Evolutionary conservation across 345 rosid genomes (phyloP).

Genomic region (Lenwebbia sp.): DNA sequence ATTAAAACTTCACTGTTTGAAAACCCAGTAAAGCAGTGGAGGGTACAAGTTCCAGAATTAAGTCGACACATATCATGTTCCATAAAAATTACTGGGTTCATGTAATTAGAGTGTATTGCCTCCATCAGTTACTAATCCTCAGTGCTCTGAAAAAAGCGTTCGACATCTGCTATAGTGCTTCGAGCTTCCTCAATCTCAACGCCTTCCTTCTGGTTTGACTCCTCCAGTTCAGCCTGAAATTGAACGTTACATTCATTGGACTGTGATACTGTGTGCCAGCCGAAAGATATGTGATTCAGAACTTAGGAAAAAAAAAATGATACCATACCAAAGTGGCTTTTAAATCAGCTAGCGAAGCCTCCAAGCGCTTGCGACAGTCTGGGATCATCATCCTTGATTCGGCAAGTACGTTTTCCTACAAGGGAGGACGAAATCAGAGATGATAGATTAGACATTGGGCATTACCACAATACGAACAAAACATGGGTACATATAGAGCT

Average conservation of each 20-base stretch:
- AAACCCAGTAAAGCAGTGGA: not conserved
- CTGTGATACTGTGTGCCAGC: not conserved
- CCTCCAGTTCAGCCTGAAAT: slow-evolving; percentile 57
- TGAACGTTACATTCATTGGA: not conserved
- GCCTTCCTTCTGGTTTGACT: slow-evolving; percentile 41
- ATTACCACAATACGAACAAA: not conserved
- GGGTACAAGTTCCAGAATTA: not conserved
- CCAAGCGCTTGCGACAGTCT: slow-evolving; percentile 79
- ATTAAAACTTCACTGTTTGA: not conserved
- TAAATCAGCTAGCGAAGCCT: slow-evolving; percentile 65
- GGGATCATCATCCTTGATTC: slow-evolving; percentile 99
- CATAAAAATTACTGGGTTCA: not conserved
- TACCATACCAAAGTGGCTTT: slow-evolving; percentile 59
- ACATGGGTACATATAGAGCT: not conserved
- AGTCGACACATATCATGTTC: not conserved
- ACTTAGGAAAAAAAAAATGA: not conserved
- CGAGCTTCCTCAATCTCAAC: slow-evolving; percentile 58
- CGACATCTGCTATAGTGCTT: slow-evolving; percentile 47
- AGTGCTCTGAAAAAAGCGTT: slow-evolving; percentile 42
- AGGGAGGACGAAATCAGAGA: slow-evolving; percentile 8
- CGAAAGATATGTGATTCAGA: not conserved
- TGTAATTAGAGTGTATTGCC: not conserved
- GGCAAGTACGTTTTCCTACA: slow-evolving; percentile 90
- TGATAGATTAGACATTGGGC: not conserved
- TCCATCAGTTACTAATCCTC: slow-evolving; percentile 24